Conservation (phyloP, 2,329 filamentous ascomycete genomes). For the Fusarium falciforme region DNA sequence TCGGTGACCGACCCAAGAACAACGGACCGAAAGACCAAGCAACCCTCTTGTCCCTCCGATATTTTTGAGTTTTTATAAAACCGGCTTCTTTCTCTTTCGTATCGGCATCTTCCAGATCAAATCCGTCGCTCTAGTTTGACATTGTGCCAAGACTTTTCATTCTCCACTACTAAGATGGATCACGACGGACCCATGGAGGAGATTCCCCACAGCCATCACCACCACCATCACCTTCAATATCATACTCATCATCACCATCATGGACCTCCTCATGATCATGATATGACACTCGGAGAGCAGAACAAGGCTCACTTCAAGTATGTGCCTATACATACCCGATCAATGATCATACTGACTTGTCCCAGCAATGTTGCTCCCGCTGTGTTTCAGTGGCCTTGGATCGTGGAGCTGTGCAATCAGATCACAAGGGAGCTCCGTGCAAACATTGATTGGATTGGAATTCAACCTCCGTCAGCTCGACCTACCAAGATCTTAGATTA, state of each 20-base stretch:
- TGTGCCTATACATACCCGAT: rapidly evolving
- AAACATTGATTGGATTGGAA: conserved; percentile 44
- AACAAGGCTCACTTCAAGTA: conserved; percentile 47
- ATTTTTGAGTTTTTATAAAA: background rate
- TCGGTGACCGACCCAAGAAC: conserved; percentile 1
- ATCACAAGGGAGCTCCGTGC: conserved; percentile 40
- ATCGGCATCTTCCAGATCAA: background rate
- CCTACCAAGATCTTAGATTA: conserved; percentile 46
- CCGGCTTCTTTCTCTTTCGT: background rate
- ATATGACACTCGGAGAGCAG: conserved; percentile 31
- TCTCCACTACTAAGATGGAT: conserved; percentile 5
- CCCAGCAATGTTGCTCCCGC: conserved; percentile 30
- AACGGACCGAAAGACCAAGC: background rate
- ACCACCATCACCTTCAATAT: conserved; percentile 36
- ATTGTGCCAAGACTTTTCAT: background rate
- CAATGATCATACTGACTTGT: background rate
- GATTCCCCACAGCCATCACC: conserved; percentile 28
- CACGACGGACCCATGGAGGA: conserved; percentile 17
- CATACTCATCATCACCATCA: conserved; percentile 41
- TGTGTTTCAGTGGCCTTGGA: conserved; percentile 40
- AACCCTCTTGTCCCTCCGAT: background rate
- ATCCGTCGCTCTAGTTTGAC: background rate
- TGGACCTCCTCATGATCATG: conserved; percentile 19
- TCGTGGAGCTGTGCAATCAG: conserved; percentile 39
- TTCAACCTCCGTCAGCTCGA: conserved; percentile 7